Conservation (phyloP, 139 green algal genomes). For the Chlamydomonas eustigma region DNA sequence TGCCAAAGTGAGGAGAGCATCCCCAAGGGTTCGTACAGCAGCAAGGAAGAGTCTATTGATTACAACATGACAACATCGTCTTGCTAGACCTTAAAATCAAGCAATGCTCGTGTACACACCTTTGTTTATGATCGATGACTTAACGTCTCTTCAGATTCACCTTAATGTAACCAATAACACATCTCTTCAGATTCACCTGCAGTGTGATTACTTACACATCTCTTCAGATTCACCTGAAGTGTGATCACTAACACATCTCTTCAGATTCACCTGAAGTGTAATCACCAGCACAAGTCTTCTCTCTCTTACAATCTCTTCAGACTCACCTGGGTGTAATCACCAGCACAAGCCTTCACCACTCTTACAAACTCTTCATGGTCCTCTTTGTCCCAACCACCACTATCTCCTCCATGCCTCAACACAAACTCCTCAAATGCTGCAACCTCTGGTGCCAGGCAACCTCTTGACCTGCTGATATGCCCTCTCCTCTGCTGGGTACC, state of each 20-base stretch:
- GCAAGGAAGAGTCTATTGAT: too few relatives aligned
- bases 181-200: too few relatives aligned
- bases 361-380: conserved; percentile 17
- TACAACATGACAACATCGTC: too few relatives aligned
- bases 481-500: too few relatives aligned
- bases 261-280: background rate
- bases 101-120: too few relatives aligned
- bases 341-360: background rate
- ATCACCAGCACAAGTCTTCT: background rate
- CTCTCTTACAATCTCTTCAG: background rate
- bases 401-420: background rate
- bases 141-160: too few relatives aligned
- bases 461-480: background rate
- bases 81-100: too few relatives aligned
- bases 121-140: too few relatives aligned
- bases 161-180: too few relatives aligned
- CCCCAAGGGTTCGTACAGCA: too few relatives aligned
- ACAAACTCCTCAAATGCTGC: conserved; percentile 8
- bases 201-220: background rate
- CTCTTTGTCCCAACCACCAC: conserved; percentile 7
- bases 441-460: conserved; percentile 9
- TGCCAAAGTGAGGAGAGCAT: too few relatives aligned
- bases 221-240: background rate
- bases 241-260: background rate
- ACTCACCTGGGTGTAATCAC: background rate